Evolutionary conservation across 2,329 filamentous ascomycete genomes (phyloP).

Genomic region (Penicillium hordei): DNA sequence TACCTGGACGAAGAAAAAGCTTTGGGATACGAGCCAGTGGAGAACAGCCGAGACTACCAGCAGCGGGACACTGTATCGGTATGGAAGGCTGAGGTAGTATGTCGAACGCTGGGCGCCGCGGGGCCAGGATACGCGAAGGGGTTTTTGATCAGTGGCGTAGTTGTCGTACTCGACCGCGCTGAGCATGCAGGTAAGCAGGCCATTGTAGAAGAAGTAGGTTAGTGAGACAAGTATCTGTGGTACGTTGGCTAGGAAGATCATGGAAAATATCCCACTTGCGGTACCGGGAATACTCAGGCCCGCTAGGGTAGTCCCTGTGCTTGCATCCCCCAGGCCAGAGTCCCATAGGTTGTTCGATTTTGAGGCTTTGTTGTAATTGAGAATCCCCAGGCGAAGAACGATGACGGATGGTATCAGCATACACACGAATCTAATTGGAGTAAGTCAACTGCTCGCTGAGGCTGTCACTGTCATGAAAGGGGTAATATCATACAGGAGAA

Average conservation of each 20-base stretch:
- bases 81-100: conserved; percentile 48
- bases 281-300: not conserved
- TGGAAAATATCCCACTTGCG: not conserved
- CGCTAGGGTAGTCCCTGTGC: not conserved
- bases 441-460: not conserved
- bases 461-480: not conserved
- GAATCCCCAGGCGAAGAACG: not conserved
- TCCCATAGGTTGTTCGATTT: not conserved
- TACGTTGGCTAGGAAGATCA: conserved; percentile 22
- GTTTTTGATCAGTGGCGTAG: conserved; percentile 38
- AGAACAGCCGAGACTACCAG: conserved; percentile 34
- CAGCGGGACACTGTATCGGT: conserved; percentile 44
- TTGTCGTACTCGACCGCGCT: conserved; percentile 49
- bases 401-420: not conserved
- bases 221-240: conserved; percentile 35
- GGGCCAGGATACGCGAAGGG: conserved; percentile 47
- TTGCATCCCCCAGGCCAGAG: not conserved
- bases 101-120: conserved; percentile 43
- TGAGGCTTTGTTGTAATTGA: not conserved
- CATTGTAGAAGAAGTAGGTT: conserved; percentile 37
- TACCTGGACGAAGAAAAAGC: conserved; percentile 35
- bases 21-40: conserved; percentile 51
- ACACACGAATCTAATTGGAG: not conserved
- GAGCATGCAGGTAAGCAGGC: conserved; percentile 46
- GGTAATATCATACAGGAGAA: not conserved